Base-by-base conservation (phyloP, 108 stramenopile genomes). In the Cylindrotheca fusiformis region DNA sequence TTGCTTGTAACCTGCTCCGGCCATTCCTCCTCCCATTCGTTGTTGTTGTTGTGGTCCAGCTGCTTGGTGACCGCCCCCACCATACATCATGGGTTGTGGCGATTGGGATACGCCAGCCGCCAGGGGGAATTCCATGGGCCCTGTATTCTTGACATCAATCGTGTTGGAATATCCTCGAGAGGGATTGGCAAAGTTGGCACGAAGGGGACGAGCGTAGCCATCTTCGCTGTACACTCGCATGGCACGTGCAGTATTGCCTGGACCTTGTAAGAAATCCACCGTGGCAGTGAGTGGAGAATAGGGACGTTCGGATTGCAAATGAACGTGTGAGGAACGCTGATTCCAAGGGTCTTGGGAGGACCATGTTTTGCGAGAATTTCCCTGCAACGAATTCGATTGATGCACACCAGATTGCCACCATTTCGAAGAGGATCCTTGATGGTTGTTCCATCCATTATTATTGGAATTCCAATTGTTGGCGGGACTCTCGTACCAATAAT, bases 181-280 rank as follows among this genome's bases (percentile, higher is more conserved):
- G 14, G 36, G 36, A 41, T 41, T 41, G 36, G 36, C 36, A 41
- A 41, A 41, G 14, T 41, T 41, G 56, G 80, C 78, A 41, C 60
- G 63, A 58, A 84, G 78, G 52, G 86, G 83, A 32, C 86, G 82
- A 6, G 77, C 52, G 47, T 71, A 57, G 8, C 86, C 86, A 56
- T 87, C 82, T 68, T 84, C 83, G 52, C 78, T 67, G 55, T 84
- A 87, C 0, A 87, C 76, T 47, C 68, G 55, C 78, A 84, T 83
- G 29, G 75, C 73, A 48, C 65, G 69, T 4, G 85, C 81, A 26
- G 77, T 71, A 63, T 87, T 81, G 36, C 77, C 75, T 1, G 85
- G 85, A 45, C 82, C 82, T 52, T 80, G 77, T 80, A 79, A 83
- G 4, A 87, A 46, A 48, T 83, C 82, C 22, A 87, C 67, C 45